Conservation (phyloP, 306 rosid genomes). For the Ormosia emarginata region DNA sequence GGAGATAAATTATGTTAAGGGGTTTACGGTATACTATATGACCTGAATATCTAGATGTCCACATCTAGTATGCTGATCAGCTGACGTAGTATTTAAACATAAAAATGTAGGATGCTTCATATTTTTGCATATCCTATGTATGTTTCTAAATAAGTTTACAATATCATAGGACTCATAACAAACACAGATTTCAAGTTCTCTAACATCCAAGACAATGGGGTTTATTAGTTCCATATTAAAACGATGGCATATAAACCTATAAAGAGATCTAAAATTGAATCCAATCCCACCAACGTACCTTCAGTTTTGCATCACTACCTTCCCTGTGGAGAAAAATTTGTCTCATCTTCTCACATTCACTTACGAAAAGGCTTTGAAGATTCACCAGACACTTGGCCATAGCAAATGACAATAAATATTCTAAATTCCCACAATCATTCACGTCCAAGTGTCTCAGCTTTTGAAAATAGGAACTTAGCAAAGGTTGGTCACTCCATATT, state of each 20-base stretch:
- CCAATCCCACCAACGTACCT: not conserved
- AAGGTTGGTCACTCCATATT: constrained; percentile 1
- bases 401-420: not conserved
- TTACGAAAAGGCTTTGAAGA: constrained; percentile 21
- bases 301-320: too few species aligned
- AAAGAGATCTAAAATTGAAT: too few species aligned
- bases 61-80: not conserved
- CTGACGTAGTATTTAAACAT: not conserved
- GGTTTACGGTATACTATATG: not conserved
- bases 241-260: not conserved
- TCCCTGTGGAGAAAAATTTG: not conserved
- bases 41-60: not conserved
- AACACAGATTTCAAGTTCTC: not conserved
- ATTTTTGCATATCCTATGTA: not conserved
- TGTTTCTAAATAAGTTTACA: not conserved
- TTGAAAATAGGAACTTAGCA: not conserved
- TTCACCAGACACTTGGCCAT: constrained; percentile 9
- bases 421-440: not conserved
- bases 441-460: not conserved
- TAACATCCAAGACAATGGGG: not conserved
- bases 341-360: constrained; percentile 12
- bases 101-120: not conserved
- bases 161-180: too few species aligned
- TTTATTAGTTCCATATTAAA: not conserved
- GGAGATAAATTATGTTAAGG: not conserved